Conservation (phyloP, 1,139 yeast genomes). For the Zygosaccharomyces sapae region DNA sequence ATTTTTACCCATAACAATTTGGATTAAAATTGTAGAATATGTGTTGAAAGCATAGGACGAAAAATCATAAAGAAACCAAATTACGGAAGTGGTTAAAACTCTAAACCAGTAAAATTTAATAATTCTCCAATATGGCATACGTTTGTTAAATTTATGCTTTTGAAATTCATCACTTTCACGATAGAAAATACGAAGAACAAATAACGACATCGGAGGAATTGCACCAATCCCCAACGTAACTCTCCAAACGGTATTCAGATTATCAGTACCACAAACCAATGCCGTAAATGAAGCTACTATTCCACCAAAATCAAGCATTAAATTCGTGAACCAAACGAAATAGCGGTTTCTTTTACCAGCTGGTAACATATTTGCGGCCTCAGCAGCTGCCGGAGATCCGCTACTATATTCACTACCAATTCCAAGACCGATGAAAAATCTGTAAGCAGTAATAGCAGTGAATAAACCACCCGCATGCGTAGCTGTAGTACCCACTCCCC, state of each 20-base stretch:
- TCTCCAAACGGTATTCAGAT: constrained; percentile 86
- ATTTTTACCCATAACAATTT: constrained; percentile 57
- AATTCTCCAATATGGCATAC: constrained; percentile 65
- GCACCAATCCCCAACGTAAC: constrained; percentile 88
- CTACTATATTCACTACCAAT: constrained; percentile 91
- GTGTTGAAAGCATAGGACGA: constrained; percentile 83
- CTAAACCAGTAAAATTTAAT: constrained; percentile 85
- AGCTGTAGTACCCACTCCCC: constrained; percentile 64
- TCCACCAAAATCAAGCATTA: constrained; percentile 84
- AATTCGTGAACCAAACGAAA: constrained; percentile 84
- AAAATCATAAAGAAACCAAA: constrained; percentile 92
- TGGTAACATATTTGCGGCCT: constrained; percentile 75
- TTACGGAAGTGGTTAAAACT: constrained; percentile 59
- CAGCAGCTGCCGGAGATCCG: constrained; percentile 91
- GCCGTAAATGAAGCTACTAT: constrained; percentile 84
- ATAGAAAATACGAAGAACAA: constrained; percentile 71
- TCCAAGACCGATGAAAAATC: constrained; percentile 84
- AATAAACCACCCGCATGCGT: constrained; percentile 62
- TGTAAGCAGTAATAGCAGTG: constrained; percentile 75
- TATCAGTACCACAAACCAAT: constrained; percentile 65
- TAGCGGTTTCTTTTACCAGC: constrained; percentile 82
- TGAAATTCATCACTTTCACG: constrained; percentile 67
- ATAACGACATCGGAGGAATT: constrained; percentile 76
- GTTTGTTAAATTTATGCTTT: constrained; percentile 64
- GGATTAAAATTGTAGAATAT: constrained; percentile 65